A percentile compares a stretch with the other conserved stretches of the same genome.
Evolutionary conservation across 139 green algal genomes (phyloP).

Genomic region (Volvox africanus): DNA sequence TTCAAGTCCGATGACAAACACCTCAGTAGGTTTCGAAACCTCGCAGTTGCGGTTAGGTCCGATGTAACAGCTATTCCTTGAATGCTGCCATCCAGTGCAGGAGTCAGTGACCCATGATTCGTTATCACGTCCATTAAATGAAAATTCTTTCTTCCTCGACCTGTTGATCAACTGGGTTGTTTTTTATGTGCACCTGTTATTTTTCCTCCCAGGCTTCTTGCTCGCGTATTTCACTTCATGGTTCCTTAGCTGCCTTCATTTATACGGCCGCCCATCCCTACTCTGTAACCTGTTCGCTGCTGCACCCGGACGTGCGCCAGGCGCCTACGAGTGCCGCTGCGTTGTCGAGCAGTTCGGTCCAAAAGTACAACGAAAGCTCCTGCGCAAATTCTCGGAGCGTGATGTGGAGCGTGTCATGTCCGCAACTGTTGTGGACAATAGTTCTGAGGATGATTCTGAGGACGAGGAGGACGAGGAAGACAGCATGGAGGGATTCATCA

Average conservation of each 20-base stretch:
- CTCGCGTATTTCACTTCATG: too few species aligned
- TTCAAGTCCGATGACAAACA: constrained; percentile 25
- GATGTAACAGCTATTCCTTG: too few species aligned
- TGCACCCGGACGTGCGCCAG: not conserved
- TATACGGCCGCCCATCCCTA: too few species aligned
- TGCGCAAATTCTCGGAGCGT: not conserved
- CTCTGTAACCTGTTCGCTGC: too few species aligned
- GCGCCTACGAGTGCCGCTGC: constrained; percentile 24
- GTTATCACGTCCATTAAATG: too few species aligned
- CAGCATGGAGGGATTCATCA: constrained; percentile 29
- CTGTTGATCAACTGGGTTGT: too few species aligned
- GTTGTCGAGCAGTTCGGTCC: constrained; percentile 2
- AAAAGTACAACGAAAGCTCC: not conserved
- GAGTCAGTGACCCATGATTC: too few species aligned
- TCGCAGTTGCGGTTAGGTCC: not conserved
- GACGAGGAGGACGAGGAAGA: constrained; percentile 38
- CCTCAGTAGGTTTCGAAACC: not conserved
- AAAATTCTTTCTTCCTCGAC: too few species aligned
- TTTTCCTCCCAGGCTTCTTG: too few species aligned
- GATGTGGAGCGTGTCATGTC: constrained; percentile 18
- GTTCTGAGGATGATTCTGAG: not conserved
- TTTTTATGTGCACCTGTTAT: not conserved
- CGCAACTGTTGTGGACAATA: not conserved
- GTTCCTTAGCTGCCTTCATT: too few species aligned
- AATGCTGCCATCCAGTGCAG: too few species aligned